Conservation (phyloP, 768 basidiomycete genomes). For the Steccherinum ochraceum region DNA sequence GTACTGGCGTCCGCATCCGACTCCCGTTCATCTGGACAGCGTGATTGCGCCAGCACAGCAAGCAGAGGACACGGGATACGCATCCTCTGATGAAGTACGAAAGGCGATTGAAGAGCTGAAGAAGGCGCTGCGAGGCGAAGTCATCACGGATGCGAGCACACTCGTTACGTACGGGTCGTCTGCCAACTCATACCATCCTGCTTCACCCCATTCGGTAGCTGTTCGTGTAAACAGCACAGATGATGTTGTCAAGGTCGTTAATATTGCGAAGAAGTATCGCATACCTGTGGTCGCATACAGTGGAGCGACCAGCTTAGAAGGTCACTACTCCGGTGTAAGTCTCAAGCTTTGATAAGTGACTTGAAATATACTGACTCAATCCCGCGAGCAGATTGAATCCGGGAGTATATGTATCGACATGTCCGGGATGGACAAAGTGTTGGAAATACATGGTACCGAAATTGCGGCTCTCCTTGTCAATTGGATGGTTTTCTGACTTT, state of each 20-base stretch:
- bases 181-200: slow-evolving; percentile 13
- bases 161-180: slow-evolving; percentile 11
- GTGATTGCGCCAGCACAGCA: no score
- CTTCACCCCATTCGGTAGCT: slow-evolving; percentile 27
- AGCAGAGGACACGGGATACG: no score
- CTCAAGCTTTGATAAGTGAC: not conserved
- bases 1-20: no score
- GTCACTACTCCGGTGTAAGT: slow-evolving; percentile 72
- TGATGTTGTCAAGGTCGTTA: slow-evolving; percentile 76
- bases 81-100: slow-evolving; percentile 5
- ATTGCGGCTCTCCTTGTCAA: slow-evolving; percentile 8
- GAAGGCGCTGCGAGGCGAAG: slow-evolving; percentile 1
- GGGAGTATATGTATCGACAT: slow-evolving; percentile 61
- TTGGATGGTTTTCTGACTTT: not conserved
- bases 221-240: slow-evolving; percentile 62
- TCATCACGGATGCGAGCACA: slow-evolving; percentile 7
- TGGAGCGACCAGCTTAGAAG: slow-evolving; percentile 85
- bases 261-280: slow-evolving; percentile 63
- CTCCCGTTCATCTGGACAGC: no score
- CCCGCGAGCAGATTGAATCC: slow-evolving; percentile 16
- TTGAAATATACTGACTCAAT: not conserved
- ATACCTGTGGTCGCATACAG: slow-evolving; percentile 77
- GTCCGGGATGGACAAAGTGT: slow-evolving; percentile 56
- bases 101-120: slow-evolving; percentile 11
- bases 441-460: slow-evolving; percentile 47